phyloP scores from a whole-genome alignment of 1,284 basidiomycete species.

The Tylopilus orsonianus region DNA sequence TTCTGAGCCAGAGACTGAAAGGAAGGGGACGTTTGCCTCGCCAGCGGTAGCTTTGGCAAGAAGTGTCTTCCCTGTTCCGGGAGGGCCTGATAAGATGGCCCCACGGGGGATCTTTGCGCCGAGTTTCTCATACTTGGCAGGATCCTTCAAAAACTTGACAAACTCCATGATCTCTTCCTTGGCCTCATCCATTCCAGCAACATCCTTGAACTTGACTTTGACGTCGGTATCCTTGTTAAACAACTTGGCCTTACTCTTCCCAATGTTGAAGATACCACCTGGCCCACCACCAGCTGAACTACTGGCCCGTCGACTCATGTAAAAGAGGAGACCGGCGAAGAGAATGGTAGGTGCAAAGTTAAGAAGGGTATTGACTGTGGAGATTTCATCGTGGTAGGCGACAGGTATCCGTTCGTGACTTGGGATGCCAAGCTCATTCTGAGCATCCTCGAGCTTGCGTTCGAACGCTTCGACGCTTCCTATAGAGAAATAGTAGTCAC shows the following conservation, averaged over 20 bases:
- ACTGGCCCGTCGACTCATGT: slow-evolving; percentile 81
- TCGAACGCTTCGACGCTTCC: slow-evolving; percentile 98
- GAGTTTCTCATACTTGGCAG: slow-evolving; percentile 90
- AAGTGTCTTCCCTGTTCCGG: slow-evolving; percentile 98
- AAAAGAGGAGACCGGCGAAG: slow-evolving; percentile 88
- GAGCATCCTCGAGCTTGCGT: slow-evolving; percentile 90
- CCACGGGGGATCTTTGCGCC: slow-evolving; percentile 99
- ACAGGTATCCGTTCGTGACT: slow-evolving; percentile 94
- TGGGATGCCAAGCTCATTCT: slow-evolving; percentile 90
- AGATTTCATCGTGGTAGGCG: slow-evolving; percentile 94
- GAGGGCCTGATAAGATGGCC: slow-evolving; percentile 96
- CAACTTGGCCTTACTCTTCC: slow-evolving; percentile 92
- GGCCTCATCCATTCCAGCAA: slow-evolving; percentile 99
- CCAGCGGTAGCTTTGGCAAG: slow-evolving; percentile 98
- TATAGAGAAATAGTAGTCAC: slow-evolving; percentile 93
- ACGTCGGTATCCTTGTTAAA: slow-evolving; percentile 99
- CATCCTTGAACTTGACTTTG: slow-evolving; percentile 91
- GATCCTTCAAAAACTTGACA: slow-evolving; percentile 98
- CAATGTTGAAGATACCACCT: slow-evolving; percentile 96
- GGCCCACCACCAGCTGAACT: slow-evolving; percentile 61
- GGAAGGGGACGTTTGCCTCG: slow-evolving; percentile 96
- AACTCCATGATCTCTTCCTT: slow-evolving; percentile 99
- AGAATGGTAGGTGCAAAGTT: slow-evolving; percentile 95
- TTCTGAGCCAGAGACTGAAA: slow-evolving; percentile 97
- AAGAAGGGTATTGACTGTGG: slow-evolving; percentile 77